Base-by-base conservation (phyloP, 352 stramenopile genomes). In the Phytopythium boreale region DNA sequence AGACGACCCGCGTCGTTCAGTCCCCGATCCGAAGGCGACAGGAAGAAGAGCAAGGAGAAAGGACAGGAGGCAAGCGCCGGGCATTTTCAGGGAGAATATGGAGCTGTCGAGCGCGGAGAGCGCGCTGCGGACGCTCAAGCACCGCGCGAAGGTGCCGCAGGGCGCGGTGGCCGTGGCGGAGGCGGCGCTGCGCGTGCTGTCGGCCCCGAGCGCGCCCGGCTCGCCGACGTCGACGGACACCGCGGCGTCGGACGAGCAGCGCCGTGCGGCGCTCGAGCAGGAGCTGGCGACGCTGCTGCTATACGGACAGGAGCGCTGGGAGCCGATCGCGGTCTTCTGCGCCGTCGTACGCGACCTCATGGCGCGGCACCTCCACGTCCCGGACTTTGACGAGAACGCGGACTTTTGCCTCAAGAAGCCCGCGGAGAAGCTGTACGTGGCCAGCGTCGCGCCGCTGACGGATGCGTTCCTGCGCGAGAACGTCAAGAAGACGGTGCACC, bases 111-210 rank as follows among this genome's bases (percentile, higher is more conserved):
- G 66, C 29, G 84, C 77, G 29, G 82, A 89, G 65, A 85, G 74
- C 65, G 80, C 85, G 24, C 65, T 94, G 56, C 84, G 83, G 20
- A 94, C 83, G 65, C 71, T 94, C 56, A 87, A 87, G 69, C 74
- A 89, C 71, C 80, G 85, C 22, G 70, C 77, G n/a, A 91, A 90
- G 52, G 75, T 77, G 10, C 70, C 79, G 2, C 61, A 69, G 15
- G 62, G 64, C 2, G 79, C 81, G 0, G 47, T 92, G 9, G 69
- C 77, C 34, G 75, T 69, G 17, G 68, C 82, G 3, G 59, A 71
- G 11, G 63, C 67, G 44, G 65, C 90, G n/a, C 67, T 88, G 31
- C 26, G 56, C 17, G n/a, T 87, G 2, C 52, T 87, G 41, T 39
- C 65, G 27, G 41, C 26, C 7, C 24, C 2, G 26, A 20, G 55